Conservation (phyloP, 345 rosid species). For the Salix koriyanagi region DNA sequence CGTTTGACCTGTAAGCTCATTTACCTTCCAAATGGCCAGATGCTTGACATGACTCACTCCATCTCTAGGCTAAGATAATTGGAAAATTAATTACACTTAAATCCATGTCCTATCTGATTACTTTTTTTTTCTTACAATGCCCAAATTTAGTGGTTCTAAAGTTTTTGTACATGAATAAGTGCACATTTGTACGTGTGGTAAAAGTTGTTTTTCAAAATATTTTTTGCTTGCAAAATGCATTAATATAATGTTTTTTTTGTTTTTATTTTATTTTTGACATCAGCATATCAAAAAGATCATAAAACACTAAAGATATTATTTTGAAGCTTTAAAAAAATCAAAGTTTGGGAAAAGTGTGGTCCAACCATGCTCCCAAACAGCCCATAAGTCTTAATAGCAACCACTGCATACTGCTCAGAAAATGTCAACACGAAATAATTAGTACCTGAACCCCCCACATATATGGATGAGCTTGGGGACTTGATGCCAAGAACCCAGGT, state of each 20-base stretch:
- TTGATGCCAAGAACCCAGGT: constrained; percentile 91
- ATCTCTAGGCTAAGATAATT: background rate
- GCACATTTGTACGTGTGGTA: too few relatives aligned
- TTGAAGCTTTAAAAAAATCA: too few relatives aligned
- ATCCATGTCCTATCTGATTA: background rate
- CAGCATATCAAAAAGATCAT: too few relatives aligned
- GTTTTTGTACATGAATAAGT: background rate
- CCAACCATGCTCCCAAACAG: too few relatives aligned
- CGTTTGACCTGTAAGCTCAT: background rate
- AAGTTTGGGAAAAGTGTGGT: too few relatives aligned
- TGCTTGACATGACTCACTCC: background rate
- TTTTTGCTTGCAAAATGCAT: too few relatives aligned
- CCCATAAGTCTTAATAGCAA: background rate
- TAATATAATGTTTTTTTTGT: too few relatives aligned
- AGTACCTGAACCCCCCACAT: constrained; percentile 99
- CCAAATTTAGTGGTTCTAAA: background rate
- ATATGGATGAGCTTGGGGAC: constrained; percentile 96
- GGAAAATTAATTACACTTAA: background rate
- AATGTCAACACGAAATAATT: background rate
- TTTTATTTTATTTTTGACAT: too few relatives aligned
- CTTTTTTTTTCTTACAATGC: background rate
- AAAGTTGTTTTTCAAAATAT: too few relatives aligned
- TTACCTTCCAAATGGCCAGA: background rate
- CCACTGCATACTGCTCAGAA: background rate
- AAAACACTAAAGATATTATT: too few relatives aligned